Evolutionary conservation across 148 eudicot species (phyloP).

Genomic region (Polygonum maritimum): DNA sequence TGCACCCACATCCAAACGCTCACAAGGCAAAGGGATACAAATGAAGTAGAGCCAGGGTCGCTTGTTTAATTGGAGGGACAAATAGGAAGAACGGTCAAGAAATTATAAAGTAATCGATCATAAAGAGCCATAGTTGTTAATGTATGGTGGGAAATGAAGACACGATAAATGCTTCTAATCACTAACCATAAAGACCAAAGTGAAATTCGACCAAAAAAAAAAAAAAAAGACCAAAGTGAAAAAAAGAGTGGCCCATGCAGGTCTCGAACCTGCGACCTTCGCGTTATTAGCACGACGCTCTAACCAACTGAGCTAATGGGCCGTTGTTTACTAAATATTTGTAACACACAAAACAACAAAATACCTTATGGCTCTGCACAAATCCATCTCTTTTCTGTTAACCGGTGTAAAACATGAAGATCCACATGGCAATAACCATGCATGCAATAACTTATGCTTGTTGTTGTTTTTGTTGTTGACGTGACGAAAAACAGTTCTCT

Average conservation of each 20-base stretch:
- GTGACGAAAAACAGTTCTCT: not conserved
- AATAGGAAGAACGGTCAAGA: not conserved
- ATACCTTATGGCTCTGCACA: no score
- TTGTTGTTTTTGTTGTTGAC: not conserved
- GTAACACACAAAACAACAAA: not conserved
- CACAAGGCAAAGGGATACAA: no score
- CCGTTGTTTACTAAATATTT: not conserved
- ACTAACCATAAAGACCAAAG: no score
- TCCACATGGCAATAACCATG: not conserved
- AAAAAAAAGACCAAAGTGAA: not conserved
- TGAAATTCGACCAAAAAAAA: no score
- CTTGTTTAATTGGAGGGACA: not conserved
- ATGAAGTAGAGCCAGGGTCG: not conserved
- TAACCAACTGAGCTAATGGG: slow-evolving; percentile 77
- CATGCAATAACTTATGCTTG: not conserved
- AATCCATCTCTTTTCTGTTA: not conserved
- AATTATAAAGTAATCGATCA: not conserved
- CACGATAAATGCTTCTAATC: no score
- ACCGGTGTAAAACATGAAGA: not conserved
- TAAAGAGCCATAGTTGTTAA: not conserved
- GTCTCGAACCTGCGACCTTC: slow-evolving; percentile 94
- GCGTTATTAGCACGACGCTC: slow-evolving; percentile 89
- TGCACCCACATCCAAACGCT: no score
- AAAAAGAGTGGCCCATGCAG: slow-evolving; percentile 58
- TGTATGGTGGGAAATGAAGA: not conserved